These are phyloP conservation scores for Kwoniella sp. DNA, from an alignment of 768 basidiomycete genomes.

Conservation along the genomic window DNA sequence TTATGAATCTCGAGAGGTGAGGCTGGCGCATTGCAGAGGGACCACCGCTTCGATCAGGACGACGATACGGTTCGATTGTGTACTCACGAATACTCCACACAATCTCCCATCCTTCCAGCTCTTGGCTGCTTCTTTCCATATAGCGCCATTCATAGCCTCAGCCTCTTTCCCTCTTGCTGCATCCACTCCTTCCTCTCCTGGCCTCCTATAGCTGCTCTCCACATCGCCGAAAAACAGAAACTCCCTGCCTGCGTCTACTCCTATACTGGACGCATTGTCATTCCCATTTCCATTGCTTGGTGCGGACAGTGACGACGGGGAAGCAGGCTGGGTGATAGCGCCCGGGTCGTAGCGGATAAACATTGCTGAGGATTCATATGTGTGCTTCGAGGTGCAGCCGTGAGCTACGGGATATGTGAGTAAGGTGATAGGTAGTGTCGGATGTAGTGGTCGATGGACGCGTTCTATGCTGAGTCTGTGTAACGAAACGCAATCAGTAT, in stretches of 20 bases:
- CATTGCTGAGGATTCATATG: conserved; percentile 79
- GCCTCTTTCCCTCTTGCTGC: conserved; percentile 10
- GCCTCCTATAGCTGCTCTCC: conserved; percentile 61
- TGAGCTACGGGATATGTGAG: conserved; percentile 71
- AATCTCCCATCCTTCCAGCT: conserved; percentile 67
- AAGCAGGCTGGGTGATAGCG: conserved; percentile 37
- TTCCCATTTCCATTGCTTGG: neutral
- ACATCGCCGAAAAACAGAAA: conserved; percentile 95
- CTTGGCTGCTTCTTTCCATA: conserved; percentile 82
- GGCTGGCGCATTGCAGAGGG: too few relatives aligned
- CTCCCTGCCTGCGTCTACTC: conserved; percentile 57
- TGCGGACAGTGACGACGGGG: neutral
- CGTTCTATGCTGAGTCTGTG: conserved; percentile 14
- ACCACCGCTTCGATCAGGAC: too few relatives aligned
- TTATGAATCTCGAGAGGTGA: neutral
- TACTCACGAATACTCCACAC: conserved; percentile 74
- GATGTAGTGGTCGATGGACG: conserved; percentile 29
- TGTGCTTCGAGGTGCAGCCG: conserved; percentile 61
- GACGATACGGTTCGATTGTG: too few relatives aligned
- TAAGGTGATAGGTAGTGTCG: conserved; percentile 63
- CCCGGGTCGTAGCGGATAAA: conserved; percentile 69
- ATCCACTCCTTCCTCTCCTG: conserved; percentile 19
- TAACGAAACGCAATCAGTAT: too few relatives aligned
- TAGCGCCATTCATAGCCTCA: conserved; percentile 61
- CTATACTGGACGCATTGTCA: neutral